Evolutionary conservation across 2,329 filamentous ascomycete genomes (phyloP).

Genomic region (Penicillium sp.): DNA sequence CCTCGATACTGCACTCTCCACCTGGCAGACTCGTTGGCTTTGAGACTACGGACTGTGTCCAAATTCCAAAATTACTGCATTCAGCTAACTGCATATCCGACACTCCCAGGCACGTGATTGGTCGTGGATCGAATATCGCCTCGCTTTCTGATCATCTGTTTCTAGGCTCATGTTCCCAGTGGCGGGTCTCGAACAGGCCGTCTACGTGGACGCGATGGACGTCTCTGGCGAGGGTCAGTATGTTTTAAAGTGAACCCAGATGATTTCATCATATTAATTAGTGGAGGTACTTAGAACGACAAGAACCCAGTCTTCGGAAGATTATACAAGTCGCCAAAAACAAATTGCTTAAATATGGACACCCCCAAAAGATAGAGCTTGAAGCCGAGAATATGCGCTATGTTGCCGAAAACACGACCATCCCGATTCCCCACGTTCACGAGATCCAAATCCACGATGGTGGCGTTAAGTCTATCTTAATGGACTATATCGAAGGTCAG

Average conservation of each 20-base stretch:
- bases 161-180: background rate
- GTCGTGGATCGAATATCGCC: background rate
- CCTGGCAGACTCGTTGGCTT: background rate
- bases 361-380: background rate
- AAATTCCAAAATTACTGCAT: background rate
- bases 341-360: constrained; percentile 4
- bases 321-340: background rate
- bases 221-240: background rate
- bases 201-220: background rate
- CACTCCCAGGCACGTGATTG: background rate
- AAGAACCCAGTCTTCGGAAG: background rate
- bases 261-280: background rate
- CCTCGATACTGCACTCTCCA: too few relatives aligned
- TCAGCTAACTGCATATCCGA: constrained; percentile 1
- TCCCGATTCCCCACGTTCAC: background rate
- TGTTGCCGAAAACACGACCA: background rate
- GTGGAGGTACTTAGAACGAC: background rate
- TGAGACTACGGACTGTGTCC: too few relatives aligned
- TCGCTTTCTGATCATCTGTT: background rate
- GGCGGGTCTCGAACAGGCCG: background rate
- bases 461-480: background rate
- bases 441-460: background rate
- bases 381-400: constrained; percentile 3
- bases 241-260: background rate
- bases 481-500: constrained; percentile 4